Base-by-base conservation (phyloP, 768 basidiomycete species). In the Boletus patriciae region DNA sequence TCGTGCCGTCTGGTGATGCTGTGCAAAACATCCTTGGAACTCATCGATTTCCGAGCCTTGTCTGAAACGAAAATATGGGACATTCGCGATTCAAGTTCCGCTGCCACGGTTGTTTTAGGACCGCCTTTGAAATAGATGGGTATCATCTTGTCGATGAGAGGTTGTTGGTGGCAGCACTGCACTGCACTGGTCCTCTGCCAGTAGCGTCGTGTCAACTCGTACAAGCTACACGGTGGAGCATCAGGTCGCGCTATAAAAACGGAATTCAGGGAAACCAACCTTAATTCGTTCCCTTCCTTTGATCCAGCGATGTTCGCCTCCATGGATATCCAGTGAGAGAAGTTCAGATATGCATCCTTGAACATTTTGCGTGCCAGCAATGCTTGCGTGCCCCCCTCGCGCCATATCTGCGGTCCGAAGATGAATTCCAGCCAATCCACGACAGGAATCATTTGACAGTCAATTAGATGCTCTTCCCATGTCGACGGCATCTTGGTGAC, bases 21-120 rank as follows among this genome's bases (percentile, higher is more conserved):
- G 6, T 13, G 6, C 21, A 64, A 31, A 0, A 4, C 23, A 0
- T 4, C 6, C 11, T 19, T 52, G 4, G 43, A 54, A 13, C 9
- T 1, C n/a, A 1, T 38, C 5, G 49, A 54, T 15, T 10, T 21
- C 0, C 37, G 50, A 12, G 45, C 51, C 38, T 60, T 57, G 52
- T 58, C 63, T 10, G 66, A 65, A 37, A 70, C 52, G 41, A 70
- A 60, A 1, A 59, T 58, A 10, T 60, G 62, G 3, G 60, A 65
- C 37, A 47, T 53, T 8, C 40, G 44, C 23, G 25, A 25, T 25
- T 25, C 25, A 4, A 40, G 34, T 12, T 31, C 29, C 7, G 4
- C 12, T 4, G 31, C 23, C 31, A 16, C 16, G 3, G 3, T 7
- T 3, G 3, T 7, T 6, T 10, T 6, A 21, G 31, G 6, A 0